These are phyloP conservation scores for Neonectria ditissima DNA, from an alignment of 2,329 filamentous ascomycete species.

Conservation along the genomic window DNA sequence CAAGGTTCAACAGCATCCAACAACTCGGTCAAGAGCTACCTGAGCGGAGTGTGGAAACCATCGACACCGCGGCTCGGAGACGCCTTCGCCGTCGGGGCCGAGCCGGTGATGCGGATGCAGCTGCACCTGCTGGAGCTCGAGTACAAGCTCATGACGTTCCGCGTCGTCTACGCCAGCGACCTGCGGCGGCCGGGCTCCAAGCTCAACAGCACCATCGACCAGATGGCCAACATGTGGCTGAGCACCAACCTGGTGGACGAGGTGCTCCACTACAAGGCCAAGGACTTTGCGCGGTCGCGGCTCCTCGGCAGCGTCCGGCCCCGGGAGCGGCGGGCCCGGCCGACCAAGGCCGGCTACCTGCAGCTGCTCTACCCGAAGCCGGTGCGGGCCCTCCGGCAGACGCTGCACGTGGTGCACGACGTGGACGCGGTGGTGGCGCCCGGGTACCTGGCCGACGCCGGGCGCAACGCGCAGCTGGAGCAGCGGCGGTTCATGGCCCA, in stretches of 20 bases:
- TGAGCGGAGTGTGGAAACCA: conserved; percentile 19
- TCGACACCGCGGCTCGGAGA: conserved; percentile 16
- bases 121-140: conserved; percentile 27
- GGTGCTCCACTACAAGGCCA: conserved; percentile 24
- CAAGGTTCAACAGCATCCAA: conserved; percentile 14
- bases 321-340: conserved; percentile 4
- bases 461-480: conserved; percentile 19
- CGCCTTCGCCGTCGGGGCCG: background rate
- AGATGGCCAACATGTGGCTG: conserved; percentile 27
- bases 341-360: conserved; percentile 12
- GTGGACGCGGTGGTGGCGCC: conserved; percentile 20
- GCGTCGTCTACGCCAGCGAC: conserved; percentile 25
- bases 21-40: conserved; percentile 12
- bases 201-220: conserved; percentile 20
- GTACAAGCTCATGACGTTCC: conserved; percentile 27
- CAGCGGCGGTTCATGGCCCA: conserved; percentile 9
- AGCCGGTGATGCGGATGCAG: conserved; percentile 22
- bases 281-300: conserved; percentile 19
- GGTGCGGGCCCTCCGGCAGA: conserved; percentile 17
- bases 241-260: conserved; percentile 26
- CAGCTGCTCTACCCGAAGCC: conserved; percentile 18
- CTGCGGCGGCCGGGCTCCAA: conserved; percentile 9
- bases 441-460: conserved; percentile 2
- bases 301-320: conserved; percentile 10
- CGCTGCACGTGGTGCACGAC: conserved; percentile 19